These are phyloP conservation scores for Andalucia godoyi DNA, from an alignment of 78 protist species.

Conservation along the genomic window DNA sequence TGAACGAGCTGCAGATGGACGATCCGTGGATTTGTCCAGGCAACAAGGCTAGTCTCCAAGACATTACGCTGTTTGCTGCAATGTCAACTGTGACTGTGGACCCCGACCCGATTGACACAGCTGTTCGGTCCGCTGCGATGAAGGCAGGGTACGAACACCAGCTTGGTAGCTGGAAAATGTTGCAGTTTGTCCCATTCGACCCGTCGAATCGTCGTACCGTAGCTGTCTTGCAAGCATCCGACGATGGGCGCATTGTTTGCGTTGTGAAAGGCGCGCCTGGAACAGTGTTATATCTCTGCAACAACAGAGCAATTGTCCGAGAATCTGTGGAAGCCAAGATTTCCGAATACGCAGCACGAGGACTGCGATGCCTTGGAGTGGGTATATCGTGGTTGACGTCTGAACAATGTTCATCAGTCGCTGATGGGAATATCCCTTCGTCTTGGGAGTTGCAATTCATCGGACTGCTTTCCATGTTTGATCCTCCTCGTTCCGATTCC, in stretches of 20 bases:
- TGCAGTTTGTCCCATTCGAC: conserved; percentile 32
- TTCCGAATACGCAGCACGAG: conserved; percentile 52
- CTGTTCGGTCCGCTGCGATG: too few relatives aligned
- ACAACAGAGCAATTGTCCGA: conserved; percentile 25
- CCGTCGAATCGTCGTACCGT: conserved; percentile 45
- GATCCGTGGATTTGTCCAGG: not conserved
- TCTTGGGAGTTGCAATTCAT: conserved; percentile 50
- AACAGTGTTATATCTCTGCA: conserved; percentile 31
- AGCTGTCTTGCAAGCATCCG: conserved; percentile 17
- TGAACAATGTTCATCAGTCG: too few relatives aligned
- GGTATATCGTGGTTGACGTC: conserved; percentile 1
- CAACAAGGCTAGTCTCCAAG: too few relatives aligned
- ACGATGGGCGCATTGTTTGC: conserved; percentile 24
- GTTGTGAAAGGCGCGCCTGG: conserved; percentile 75
- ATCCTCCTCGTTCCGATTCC: conserved; percentile 82
- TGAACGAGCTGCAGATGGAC: conserved; percentile 21
- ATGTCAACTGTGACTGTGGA: too few relatives aligned
- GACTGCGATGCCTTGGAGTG: conserved; percentile 63
- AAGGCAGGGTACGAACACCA: too few relatives aligned
- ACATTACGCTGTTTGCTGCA: too few relatives aligned
- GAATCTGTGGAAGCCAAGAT: conserved; percentile 19
- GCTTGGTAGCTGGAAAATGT: too few relatives aligned
- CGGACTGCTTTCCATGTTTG: conserved; percentile 69
- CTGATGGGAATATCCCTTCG: too few relatives aligned
- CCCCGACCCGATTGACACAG: too few relatives aligned